phyloP scores from a whole-genome alignment of 2,329 filamentous ascomycete species.

The Epichloe coenophiala region DNA sequence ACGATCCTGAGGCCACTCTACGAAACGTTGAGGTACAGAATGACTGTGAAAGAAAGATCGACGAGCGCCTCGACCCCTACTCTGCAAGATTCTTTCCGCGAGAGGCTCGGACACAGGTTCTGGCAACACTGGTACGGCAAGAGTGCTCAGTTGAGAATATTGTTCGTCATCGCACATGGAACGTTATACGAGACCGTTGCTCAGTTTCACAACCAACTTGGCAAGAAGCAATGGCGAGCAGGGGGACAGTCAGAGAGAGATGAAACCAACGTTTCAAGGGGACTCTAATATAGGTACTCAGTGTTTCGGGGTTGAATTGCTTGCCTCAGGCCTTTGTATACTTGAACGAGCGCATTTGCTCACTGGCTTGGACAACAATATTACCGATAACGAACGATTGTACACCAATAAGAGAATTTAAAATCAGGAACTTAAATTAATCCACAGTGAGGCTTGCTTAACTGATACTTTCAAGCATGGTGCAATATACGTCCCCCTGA shows the following conservation, averaged over 20 bases:
- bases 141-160: conserved; percentile 68
- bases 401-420: too few species aligned
- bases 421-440: too few species aligned
- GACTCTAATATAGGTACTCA: neutral
- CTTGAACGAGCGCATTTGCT: neutral
- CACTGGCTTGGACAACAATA: too few species aligned
- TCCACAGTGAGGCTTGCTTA: too few species aligned
- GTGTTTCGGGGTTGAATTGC: too few species aligned
- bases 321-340: neutral
- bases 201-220: conserved; percentile 42
- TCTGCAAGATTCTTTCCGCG: conserved; percentile 66
- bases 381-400: too few species aligned
- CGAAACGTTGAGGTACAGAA: conserved; percentile 57
- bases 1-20: conserved; percentile 64
- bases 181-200: conserved; percentile 63
- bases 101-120: conserved; percentile 66
- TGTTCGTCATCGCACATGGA: conserved; percentile 72
- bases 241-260: conserved; percentile 16
- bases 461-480: too few species aligned
- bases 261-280: neutral
- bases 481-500: too few species aligned
- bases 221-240: conserved; percentile 51
- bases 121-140: conserved; percentile 61
- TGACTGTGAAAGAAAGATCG: conserved; percentile 59
- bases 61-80: conserved; percentile 89